Evolutionary conservation across 1,284 basidiomycete species (phyloP).

Genomic region (Tilletia caries): DNA sequence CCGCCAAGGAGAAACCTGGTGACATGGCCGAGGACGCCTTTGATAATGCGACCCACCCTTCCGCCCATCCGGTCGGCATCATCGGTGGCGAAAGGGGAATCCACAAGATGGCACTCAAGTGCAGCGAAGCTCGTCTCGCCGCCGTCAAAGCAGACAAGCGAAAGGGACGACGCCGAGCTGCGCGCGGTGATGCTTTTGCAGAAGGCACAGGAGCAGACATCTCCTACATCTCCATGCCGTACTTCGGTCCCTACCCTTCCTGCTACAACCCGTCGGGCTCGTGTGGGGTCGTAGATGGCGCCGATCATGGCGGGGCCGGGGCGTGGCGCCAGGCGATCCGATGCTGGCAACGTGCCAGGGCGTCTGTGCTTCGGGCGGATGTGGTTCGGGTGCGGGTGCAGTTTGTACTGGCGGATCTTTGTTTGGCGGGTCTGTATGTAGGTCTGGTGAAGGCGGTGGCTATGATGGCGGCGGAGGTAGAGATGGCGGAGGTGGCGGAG

Average conservation of each 20-base stretch:
- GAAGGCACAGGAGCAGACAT: not conserved
- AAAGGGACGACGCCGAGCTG: not conserved
- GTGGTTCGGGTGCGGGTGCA: not conserved
- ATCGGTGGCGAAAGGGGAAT: not conserved
- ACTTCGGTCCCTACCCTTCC: not conserved
- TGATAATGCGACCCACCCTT: not conserved
- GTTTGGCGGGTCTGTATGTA: not conserved
- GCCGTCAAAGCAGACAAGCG: not conserved
- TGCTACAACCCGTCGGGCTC: not conserved
- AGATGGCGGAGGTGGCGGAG: constrained; percentile 9
- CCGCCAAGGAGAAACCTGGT: not conserved
- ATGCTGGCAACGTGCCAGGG: not conserved
- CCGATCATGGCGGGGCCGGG: not conserved
- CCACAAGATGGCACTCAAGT: not conserved
- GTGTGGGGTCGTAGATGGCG: not conserved
- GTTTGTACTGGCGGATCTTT: not conserved
- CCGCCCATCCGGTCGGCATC: not conserved
- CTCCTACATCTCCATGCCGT: not conserved
- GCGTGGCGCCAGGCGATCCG: not conserved
- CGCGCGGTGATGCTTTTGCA: not conserved
- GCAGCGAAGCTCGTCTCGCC: not conserved
- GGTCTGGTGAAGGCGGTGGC: not conserved
- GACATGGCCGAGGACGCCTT: constrained; percentile 2
- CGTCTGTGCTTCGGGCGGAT: not conserved
- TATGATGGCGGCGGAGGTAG: not conserved